Conservation (phyloP, 2,329 filamentous ascomycete species). For the Xylariales sp. region DNA sequence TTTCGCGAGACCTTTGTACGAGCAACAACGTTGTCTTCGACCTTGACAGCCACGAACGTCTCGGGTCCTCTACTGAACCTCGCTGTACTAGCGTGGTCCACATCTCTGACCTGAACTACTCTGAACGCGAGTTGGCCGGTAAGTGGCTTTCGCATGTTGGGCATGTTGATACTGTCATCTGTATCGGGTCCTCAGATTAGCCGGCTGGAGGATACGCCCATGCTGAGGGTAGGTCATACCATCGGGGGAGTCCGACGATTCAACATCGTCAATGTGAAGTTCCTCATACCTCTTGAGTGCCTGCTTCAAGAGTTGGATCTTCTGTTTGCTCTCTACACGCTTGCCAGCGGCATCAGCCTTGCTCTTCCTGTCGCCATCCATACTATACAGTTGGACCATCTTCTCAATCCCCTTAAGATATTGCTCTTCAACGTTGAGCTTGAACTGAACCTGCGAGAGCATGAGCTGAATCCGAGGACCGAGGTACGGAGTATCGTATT, state of each 20-base stretch:
- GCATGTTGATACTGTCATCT: conserved; percentile 96
- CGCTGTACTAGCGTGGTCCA: conserved; percentile 83
- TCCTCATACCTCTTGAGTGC: conserved; percentile 96
- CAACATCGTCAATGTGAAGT: conserved; percentile 82
- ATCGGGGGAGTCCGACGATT: conserved; percentile 71
- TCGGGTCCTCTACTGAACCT: conserved; percentile 87
- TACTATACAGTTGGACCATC: conserved; percentile 96
- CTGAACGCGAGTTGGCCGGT: conserved; percentile 85
- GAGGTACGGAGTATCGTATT: conserved; percentile 93
- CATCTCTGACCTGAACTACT: conserved; percentile 85
- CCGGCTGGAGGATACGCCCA: no score
- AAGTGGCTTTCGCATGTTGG: conserved; percentile 92
- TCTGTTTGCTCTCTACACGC: conserved; percentile 92
- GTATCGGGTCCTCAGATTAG: conserved; percentile 11
- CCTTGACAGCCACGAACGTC: conserved; percentile 93
- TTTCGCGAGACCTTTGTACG: conserved; percentile 79
- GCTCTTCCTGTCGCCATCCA: conserved; percentile 96
- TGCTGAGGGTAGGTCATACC: conserved; percentile 50
- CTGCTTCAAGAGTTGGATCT: conserved; percentile 93
- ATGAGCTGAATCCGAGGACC: conserved; percentile 98
- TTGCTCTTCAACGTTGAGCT: conserved; percentile 96
- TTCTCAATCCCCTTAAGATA: conserved; percentile 99
- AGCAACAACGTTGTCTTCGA: conserved; percentile 88
- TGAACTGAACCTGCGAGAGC: conserved; percentile 98
- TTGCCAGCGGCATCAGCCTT: conserved; percentile 86